Base-by-base conservation (phyloP, 2,329 filamentous ascomycete species). In the Clathrospora elynae region DNA sequence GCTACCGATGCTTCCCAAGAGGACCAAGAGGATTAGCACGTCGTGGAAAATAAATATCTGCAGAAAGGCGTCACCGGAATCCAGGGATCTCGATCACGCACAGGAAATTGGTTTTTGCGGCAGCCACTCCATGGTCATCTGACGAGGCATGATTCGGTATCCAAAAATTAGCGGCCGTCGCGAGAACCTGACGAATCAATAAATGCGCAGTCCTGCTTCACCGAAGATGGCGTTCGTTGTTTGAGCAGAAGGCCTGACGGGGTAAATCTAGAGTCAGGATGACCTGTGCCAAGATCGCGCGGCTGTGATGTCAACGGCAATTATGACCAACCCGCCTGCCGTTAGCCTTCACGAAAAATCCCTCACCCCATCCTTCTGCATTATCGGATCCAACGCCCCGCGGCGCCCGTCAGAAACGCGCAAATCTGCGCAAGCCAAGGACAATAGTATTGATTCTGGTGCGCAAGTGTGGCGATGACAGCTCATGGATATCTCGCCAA, bases 61-160 rank as follows among this genome's bases (percentile, higher is more conserved):
- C 29, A 35, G 40, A 34, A 24, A 40, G 54, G 56, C 52, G 52
- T 59, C 53, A 53, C 55, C 54, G 47, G 49, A 55, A 57, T 55
- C 48, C 12, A 26, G 22, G 22, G 26, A 35, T 29, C 35, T 35
- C 40, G 44, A 55, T 53, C 30, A 20, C 36, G 32, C 40, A 46
- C 30, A 49, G 25, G 36, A 24, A 38, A 20, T 49, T 52, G 32
- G 39, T 57, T 59, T 61, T 62, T 55, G 39, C 41, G 49, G 53
- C 47, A 43, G 34, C 51, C 53, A 57, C 46, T 51, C 39, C 44
- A 30, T 39, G 38, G 42, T 57, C 52, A 55, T 56, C 46, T 56
- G 53, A 60, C 48, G 39, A 51, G 47, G 37, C 29, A 53, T 46
- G 46, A 49, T 51, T 51, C 42, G 26, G 16, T 25, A 26, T 10